Percentiles rank a stretch among this genome's conserved stretches.
phyloP scores from a whole-genome alignment of 805 yeast species.

The Saccharomycopsis sp. region DNA sequence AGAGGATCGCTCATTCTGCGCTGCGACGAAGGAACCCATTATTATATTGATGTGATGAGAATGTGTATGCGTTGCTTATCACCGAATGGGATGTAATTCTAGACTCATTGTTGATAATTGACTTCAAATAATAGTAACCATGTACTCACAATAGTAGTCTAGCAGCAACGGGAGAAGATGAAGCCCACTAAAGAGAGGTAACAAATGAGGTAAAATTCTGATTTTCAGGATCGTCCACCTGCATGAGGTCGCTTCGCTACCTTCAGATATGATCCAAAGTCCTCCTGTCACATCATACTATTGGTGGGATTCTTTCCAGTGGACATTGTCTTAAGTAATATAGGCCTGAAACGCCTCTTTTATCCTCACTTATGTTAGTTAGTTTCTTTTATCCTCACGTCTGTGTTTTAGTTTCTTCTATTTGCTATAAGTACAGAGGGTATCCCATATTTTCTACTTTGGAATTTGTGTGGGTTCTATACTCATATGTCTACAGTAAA shows the following conservation, averaged over 20 bases:
- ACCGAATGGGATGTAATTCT: no score
- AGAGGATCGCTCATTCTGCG: no score
- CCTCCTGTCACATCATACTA: background rate
- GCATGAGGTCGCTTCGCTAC: background rate
- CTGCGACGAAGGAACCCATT: no score
- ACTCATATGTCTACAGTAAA: no score
- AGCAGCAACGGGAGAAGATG: background rate
- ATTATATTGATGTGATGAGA: no score
- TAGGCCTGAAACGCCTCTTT: background rate
- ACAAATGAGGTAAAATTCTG: background rate
- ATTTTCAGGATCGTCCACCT: background rate
- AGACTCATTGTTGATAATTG: no score
- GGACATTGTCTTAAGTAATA: no score
- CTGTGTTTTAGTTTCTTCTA: background rate
- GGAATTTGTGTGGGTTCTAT: no score
- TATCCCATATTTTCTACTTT: no score
- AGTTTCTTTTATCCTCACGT: background rate
- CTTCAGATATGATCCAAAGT: background rate
- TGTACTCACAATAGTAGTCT: background rate
- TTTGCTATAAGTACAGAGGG: background rate
- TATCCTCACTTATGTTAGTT: background rate
- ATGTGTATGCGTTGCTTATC: no score
- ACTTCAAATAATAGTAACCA: no score
- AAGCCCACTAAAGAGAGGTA: background rate
- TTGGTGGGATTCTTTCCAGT: no score